A percentile compares a stretch with the other conserved stretches of the same genome.
Evolutionary conservation across 768 basidiomycete genomes (phyloP).

Genomic region (Tephrocybe sp.): DNA sequence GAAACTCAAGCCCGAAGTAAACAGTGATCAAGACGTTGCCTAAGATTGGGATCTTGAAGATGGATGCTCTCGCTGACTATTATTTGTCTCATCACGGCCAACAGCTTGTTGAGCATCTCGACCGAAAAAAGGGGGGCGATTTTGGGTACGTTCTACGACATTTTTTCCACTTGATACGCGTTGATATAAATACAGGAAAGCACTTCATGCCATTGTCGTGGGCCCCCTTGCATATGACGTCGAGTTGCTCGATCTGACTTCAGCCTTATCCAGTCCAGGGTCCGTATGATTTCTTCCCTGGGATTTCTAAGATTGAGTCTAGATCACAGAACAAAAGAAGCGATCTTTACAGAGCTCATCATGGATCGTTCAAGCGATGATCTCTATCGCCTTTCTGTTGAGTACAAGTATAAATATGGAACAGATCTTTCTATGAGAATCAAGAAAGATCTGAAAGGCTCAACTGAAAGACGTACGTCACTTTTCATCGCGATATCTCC

Average conservation of each 20-base stretch:
- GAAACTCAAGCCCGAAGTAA: neutral
- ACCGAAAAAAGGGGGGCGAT: conserved; percentile 27
- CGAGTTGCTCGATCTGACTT: conserved; percentile 31
- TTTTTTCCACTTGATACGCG: neutral
- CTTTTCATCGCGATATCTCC: neutral
- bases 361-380: conserved; percentile 36
- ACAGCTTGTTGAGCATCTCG: conserved; percentile 26
- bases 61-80: conserved; percentile 35
- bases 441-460: conserved; percentile 31
- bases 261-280: conserved; percentile 33
- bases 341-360: conserved; percentile 37
- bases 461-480: conserved; percentile 29
- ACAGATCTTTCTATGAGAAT: conserved; percentile 30
- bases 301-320: neutral
- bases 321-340: conserved; percentile 31
- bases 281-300: conserved; percentile 7
- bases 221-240: conserved; percentile 43
- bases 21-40: conserved; percentile 33
- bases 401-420: conserved; percentile 31
- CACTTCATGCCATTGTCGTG: conserved; percentile 27
- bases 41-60: conserved; percentile 27
- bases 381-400: conserved; percentile 30
- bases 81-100: conserved; percentile 30
- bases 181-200: conserved; percentile 1
- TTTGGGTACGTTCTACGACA: conserved; percentile 28